Percentiles rank a stretch among this genome's conserved stretches.
phyloP scores from a whole-genome alignment of 371 early-diverging fungal genomes.

The Choanephora cucurbitarum region DNA sequence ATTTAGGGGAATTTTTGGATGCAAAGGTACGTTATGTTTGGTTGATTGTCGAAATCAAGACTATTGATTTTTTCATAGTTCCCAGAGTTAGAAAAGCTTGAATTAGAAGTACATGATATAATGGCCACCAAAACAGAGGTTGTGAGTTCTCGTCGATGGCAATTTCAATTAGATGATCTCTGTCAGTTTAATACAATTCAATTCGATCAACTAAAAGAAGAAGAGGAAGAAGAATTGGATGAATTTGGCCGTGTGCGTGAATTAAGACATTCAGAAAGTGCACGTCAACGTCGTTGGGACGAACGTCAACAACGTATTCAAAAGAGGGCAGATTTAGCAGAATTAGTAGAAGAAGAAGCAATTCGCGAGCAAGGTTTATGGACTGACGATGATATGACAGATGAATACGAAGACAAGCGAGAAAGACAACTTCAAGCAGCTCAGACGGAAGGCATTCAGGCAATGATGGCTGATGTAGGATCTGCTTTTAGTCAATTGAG shows the following conservation, averaged over 20 bases:
- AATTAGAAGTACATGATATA: constrained; percentile 51
- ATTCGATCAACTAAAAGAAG: constrained; percentile 18
- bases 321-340: constrained; percentile 7
- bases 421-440: constrained; percentile 37
- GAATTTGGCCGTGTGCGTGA: constrained; percentile 52
- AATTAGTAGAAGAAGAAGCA: constrained; percentile 16
- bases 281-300: constrained; percentile 37
- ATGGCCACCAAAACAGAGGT: constrained; percentile 44
- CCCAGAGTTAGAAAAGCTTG: constrained; percentile 64
- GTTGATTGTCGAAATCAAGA: too few relatives aligned
- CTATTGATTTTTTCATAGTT: too few relatives aligned
- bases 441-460: constrained; percentile 21
- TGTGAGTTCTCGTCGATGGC: constrained; percentile 40
- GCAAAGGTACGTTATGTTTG: constrained; percentile 68
- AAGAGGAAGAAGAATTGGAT: constrained; percentile 33
- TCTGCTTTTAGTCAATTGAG: constrained; percentile 57
- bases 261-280: constrained; percentile 28
- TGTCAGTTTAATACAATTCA: constrained; percentile 32
- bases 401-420: constrained; percentile 31
- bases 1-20: constrained; percentile 72
- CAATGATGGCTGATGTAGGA: constrained; percentile 50
- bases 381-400: constrained; percentile 57
- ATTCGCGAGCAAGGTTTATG: constrained; percentile 47
- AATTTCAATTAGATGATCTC: constrained; percentile 54
- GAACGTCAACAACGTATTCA: constrained; percentile 30